Conservation (phyloP, 257 asterid species). For the Nicotiana obtusifolia region DNA sequence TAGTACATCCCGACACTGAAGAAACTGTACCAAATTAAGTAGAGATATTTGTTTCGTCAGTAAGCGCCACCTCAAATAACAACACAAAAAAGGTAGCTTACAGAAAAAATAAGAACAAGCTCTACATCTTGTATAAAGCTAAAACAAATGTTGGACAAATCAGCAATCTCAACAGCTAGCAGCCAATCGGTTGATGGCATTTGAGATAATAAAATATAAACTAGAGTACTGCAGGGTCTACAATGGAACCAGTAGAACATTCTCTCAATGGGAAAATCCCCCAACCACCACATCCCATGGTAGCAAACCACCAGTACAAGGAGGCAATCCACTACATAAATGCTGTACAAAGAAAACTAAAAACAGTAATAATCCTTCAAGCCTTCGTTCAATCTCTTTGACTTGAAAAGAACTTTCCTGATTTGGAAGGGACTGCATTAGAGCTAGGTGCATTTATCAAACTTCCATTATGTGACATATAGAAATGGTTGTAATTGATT, state of each 20-base stretch:
- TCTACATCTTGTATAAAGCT: neutral
- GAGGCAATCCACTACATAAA: neutral
- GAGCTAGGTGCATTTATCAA: slow-evolving; percentile 46
- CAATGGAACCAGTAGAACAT: neutral
- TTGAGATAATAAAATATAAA: neutral
- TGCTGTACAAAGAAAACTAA: neutral
- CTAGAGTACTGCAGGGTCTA: neutral
- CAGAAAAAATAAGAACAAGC: neutral
- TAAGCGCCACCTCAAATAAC: neutral
- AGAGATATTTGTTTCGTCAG: no score
- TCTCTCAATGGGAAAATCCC: neutral
- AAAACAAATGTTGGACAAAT: neutral
- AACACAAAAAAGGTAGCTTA: neutral
- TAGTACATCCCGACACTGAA: neutral
- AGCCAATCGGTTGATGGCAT: neutral
- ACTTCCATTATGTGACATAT: slow-evolving; percentile 79
- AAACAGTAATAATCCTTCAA: neutral
- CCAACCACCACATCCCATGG: neutral
- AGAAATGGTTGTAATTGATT: slow-evolving; percentile 80
- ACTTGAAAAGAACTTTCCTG: slow-evolving; percentile 24
- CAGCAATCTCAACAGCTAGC: neutral
- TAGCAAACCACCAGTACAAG: neutral
- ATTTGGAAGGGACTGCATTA: slow-evolving; percentile 23
- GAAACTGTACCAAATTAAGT: no score
- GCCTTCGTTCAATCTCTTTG: slow-evolving; percentile 6